These are phyloP conservation scores for Agapanthus africanus DNA, from an alignment of 106 monocot genomes.

Conservation along the genomic window DNA sequence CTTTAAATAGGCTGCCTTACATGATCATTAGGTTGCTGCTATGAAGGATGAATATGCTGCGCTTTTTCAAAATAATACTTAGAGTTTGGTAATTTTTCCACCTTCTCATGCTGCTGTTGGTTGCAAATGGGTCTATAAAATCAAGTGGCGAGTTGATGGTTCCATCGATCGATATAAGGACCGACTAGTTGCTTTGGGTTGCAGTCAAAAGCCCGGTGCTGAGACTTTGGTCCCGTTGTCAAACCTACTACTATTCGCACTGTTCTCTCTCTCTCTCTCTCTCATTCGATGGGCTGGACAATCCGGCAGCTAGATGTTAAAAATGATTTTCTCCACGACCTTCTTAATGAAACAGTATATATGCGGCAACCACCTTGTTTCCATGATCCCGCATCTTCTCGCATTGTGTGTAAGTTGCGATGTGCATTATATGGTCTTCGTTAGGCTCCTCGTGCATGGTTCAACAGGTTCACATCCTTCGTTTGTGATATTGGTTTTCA, in stretches of 20 bases:
- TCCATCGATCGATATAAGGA: too few species aligned
- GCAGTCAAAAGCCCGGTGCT: too few species aligned
- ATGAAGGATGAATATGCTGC: too few species aligned
- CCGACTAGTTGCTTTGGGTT: too few species aligned
- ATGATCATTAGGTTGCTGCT: too few species aligned
- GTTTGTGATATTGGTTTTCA: not conserved
- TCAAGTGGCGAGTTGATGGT: too few species aligned
- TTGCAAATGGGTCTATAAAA: too few species aligned
- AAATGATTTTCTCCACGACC: slow-evolving; percentile 1
- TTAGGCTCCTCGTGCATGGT: slow-evolving; percentile 17
- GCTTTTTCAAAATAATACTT: too few species aligned
- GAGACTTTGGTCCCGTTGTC: slow-evolving; percentile 1
- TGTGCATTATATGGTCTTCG: slow-evolving; percentile 10
- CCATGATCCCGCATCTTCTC: not conserved
- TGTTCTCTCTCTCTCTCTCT: slow-evolving; percentile 5
- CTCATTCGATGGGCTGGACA: not conserved
- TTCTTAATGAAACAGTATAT: not conserved
- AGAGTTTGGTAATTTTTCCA: too few species aligned
- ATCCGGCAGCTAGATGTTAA: not conserved
- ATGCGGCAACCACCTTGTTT: slow-evolving; percentile 16
- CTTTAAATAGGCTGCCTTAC: too few species aligned
- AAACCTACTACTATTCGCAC: slow-evolving; percentile 7
- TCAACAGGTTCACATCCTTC: not conserved
- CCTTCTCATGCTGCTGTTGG: too few species aligned
- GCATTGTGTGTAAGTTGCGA: slow-evolving; percentile 8